phyloP scores from a whole-genome alignment of 768 basidiomycete species.

The Cytidiella melzeri region DNA sequence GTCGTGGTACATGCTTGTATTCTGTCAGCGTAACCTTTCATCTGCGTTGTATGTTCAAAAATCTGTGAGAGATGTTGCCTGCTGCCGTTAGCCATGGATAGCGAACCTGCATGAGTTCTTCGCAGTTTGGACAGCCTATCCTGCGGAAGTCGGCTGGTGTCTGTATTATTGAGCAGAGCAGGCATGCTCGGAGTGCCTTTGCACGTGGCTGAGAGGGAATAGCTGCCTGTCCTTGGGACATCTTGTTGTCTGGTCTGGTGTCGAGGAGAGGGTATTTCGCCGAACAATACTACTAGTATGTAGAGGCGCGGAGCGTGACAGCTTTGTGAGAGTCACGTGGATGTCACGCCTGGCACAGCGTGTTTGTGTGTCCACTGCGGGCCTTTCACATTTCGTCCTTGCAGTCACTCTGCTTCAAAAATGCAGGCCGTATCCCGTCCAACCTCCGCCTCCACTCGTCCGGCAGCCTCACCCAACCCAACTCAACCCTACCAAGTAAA shows the following conservation, averaged over 20 bases:
- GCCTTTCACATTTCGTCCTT: not conserved
- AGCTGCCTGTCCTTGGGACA: slow-evolving; percentile 25
- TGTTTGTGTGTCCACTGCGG: not conserved
- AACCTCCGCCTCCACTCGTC: slow-evolving; percentile 54
- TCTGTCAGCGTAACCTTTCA: slow-evolving; percentile 82
- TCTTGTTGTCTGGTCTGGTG: too few species aligned
- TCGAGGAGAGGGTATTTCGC: too few species aligned
- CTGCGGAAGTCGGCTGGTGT: slow-evolving; percentile 77
- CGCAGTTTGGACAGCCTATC: slow-evolving; percentile 94
- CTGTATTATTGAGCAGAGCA: slow-evolving; percentile 90
- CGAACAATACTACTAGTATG: too few species aligned
- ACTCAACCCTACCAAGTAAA: slow-evolving; percentile 47
- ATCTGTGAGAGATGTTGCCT: too few species aligned
- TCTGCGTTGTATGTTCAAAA: too few species aligned
- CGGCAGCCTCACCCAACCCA: slow-evolving; percentile 50
- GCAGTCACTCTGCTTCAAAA: slow-evolving; percentile 20
- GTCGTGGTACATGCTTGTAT: slow-evolving; percentile 85
- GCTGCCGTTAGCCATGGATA: too few species aligned
- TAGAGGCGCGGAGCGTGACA: too few species aligned
- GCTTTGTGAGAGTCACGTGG: too few species aligned
- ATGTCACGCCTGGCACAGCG: not conserved
- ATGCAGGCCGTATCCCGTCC: slow-evolving; percentile 56
- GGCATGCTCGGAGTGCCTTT: slow-evolving; percentile 81
- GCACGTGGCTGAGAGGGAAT: slow-evolving; percentile 59
- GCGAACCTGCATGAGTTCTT: slow-evolving; percentile 85